Conservation (phyloP, 352 stramenopile species). For the Phytopythium delawarense region DNA sequence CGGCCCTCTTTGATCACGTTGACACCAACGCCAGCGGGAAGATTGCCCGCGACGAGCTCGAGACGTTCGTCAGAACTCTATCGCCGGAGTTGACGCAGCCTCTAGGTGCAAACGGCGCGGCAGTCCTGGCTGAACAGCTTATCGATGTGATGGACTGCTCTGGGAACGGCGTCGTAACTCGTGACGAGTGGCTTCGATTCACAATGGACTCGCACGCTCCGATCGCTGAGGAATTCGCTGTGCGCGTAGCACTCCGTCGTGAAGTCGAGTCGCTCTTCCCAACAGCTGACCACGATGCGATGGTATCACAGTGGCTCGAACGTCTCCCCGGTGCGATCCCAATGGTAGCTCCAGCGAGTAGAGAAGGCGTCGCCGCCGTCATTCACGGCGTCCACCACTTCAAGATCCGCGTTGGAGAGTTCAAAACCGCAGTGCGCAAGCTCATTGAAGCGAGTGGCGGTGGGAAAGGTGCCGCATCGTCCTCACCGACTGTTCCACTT, state of each 20-base stretch:
- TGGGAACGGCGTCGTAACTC: constrained; percentile 49
- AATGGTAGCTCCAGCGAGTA: not conserved
- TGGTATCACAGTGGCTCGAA: constrained; percentile 36
- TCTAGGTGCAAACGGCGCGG: not conserved
- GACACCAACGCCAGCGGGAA: constrained; percentile 50
- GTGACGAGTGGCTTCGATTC: constrained; percentile 49
- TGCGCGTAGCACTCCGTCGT: constrained; percentile 11
- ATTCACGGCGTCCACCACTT: constrained; percentile 1
- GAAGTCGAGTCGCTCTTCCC: not conserved
- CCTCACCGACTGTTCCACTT: constrained; percentile 7
- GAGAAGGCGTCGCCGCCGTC: not conserved
- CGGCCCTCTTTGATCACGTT: constrained; percentile 38
- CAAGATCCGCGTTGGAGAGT: constrained; percentile 53
- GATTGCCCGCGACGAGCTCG: constrained; percentile 47
- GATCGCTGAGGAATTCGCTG: constrained; percentile 19
- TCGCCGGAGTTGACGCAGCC: too few species aligned
- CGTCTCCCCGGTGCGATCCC: constrained; percentile 30
- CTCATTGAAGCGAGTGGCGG: constrained; percentile 11
- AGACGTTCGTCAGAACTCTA: constrained; percentile 27
- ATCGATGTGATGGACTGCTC: constrained; percentile 45
- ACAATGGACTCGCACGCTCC: constrained; percentile 10
- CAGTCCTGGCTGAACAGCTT: constrained; percentile 23
- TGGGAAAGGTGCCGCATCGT: not conserved
- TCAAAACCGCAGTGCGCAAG: constrained; percentile 48
- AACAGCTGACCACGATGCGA: not conserved